Conservation (phyloP, 2,329 filamentous ascomycete genomes). For the Phaeosphaeriaceae sp. region DNA sequence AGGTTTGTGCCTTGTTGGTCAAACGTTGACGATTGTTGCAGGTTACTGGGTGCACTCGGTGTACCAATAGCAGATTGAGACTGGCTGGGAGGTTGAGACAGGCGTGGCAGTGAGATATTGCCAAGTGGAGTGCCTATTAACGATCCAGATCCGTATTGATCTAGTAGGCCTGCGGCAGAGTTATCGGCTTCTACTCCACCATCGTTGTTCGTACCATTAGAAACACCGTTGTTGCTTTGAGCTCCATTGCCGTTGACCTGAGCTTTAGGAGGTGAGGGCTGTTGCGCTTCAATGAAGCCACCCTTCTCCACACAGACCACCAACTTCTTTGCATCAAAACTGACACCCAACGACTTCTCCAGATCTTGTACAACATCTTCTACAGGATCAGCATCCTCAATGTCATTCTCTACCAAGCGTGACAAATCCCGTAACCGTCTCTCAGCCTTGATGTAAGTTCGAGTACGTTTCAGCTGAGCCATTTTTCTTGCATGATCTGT, state of each 20-base stretch:
- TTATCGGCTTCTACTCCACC: slow-evolving; percentile 43
- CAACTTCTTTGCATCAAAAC: slow-evolving; percentile 67
- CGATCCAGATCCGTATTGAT: slow-evolving; percentile 70
- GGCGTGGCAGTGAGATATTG: slow-evolving; percentile 64
- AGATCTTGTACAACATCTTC: slow-evolving; percentile 78
- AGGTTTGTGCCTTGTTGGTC: slow-evolving; percentile 32
- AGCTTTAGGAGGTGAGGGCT: slow-evolving; percentile 31
- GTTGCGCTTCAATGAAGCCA: slow-evolving; percentile 68
- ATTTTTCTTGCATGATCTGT: slow-evolving; percentile 77
- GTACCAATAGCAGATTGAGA: slow-evolving; percentile 65
- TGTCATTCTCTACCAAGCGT: slow-evolving; percentile 46
- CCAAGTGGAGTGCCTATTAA: slow-evolving; percentile 66
- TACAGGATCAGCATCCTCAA: slow-evolving; percentile 55
- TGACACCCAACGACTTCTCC: slow-evolving; percentile 72
- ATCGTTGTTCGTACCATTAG: slow-evolving; percentile 40
- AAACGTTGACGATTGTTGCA: slow-evolving; percentile 30
- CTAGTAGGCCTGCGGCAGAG: slow-evolving; percentile 66
- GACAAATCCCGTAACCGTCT: slow-evolving; percentile 72
- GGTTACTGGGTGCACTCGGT: slow-evolving; percentile 49
- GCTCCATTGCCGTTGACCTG: slow-evolving; percentile 41
- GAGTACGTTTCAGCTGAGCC: slow-evolving; percentile 74
- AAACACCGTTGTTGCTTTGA: slow-evolving; percentile 40
- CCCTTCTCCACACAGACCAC: slow-evolving; percentile 79
- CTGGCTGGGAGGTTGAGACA: slow-evolving; percentile 61
- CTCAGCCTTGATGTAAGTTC: slow-evolving; percentile 75